Conservation (phyloP, 345 rosid genomes). For the Dimocarpus longan region DNA sequence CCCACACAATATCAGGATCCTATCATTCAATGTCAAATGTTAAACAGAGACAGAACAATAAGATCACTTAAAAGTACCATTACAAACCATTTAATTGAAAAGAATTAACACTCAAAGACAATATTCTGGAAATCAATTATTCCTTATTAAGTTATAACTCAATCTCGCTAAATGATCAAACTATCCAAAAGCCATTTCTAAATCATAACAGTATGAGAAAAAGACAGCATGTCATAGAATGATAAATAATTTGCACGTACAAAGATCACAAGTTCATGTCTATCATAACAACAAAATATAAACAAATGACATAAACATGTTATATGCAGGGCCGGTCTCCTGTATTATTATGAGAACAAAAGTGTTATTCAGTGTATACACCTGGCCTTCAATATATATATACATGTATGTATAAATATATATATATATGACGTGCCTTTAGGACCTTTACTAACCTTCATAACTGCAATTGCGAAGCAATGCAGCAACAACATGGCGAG, state of each 20-base stretch:
- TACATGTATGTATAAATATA: no score
- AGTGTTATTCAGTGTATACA: no score
- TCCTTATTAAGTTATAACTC: neutral
- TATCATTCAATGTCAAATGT: neutral
- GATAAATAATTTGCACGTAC: neutral
- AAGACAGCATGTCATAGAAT: neutral
- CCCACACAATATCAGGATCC: no score
- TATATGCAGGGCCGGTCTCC: no score
- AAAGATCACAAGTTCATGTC: neutral
- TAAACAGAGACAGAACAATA: no score
- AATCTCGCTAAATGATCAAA: no score
- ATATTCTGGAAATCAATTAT: neutral
- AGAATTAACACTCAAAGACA: neutral
- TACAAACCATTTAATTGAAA: neutral
- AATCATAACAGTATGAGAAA: neutral
- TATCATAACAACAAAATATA: neutral
- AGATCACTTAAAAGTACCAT: neutral
- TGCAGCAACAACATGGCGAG: constrained; percentile 81
- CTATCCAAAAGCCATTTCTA: neutral
- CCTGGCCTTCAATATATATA: no score
- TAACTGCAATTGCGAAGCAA: constrained; percentile 83
- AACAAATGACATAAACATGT: no score
- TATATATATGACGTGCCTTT: neutral
- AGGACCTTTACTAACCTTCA: constrained; percentile 52
- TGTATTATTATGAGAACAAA: no score